Conservation (phyloP, 176 grass and related monocot genomes). For the Otatea glauca region DNA sequence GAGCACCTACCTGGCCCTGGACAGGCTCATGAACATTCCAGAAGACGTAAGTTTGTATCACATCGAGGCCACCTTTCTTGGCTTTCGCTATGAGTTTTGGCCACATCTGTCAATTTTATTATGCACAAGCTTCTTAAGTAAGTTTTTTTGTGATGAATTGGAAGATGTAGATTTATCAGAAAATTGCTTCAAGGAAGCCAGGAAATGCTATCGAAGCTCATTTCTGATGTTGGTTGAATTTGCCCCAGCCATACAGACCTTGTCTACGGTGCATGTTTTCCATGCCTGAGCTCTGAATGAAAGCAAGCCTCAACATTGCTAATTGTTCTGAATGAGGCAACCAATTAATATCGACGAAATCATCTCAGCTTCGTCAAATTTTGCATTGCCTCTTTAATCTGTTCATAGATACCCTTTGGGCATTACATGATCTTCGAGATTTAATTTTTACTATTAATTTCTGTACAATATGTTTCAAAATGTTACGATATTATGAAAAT, state of each 20-base stretch:
- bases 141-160: background rate
- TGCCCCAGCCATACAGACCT: background rate
- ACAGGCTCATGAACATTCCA: conserved; percentile 88
- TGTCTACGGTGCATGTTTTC: background rate
- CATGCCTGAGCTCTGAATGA: background rate
- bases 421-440: background rate
- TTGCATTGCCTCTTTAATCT: background rate
- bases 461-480: too few species aligned
- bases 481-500: background rate
- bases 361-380: background rate
- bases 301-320: background rate
- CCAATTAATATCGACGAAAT: background rate
- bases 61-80: conserved; percentile 72
- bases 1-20: conserved; percentile 55
- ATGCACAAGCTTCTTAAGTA: background rate
- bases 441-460: background rate
- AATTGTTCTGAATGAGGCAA: background rate
- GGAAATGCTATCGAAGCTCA: background rate
- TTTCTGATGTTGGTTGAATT: background rate
- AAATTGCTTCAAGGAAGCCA: background rate
- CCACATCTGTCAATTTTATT: conserved; percentile 72
- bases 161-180: background rate
- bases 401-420: background rate
- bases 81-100: conserved; percentile 68
- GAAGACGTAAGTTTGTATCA: conserved; percentile 85